Conservation (phyloP, 176 grass and related monocot species). For the Avena insularis region DNA sequence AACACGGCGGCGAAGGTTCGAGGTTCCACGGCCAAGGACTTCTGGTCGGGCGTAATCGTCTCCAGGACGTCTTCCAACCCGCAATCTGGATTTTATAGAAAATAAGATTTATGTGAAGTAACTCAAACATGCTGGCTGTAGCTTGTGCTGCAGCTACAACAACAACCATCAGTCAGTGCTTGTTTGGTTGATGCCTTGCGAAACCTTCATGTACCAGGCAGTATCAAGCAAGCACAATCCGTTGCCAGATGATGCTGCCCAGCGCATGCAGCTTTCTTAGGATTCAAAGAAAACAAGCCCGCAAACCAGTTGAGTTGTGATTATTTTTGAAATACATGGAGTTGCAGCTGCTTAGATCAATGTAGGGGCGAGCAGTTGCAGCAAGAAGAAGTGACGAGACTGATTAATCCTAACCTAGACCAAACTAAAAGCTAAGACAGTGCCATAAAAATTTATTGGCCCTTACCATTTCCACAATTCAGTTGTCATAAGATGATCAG, state of each 20-base stretch:
- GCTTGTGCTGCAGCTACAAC: background rate
- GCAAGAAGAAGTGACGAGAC: background rate
- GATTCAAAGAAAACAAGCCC: background rate
- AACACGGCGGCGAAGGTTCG: background rate
- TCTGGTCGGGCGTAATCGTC: background rate
- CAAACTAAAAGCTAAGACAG: constrained; percentile 6
- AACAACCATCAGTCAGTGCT: background rate
- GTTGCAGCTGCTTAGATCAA: background rate
- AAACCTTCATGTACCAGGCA: constrained; percentile 1
- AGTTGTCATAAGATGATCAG: background rate
- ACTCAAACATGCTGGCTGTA: background rate
- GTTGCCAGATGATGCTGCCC: background rate
- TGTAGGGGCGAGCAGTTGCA: background rate
- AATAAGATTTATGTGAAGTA: background rate
- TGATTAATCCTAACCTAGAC: background rate
- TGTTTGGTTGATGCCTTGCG: constrained; percentile 1
- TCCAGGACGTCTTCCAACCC: background rate
- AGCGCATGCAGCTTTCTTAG: background rate
- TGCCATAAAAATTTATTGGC: background rate
- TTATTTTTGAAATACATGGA: background rate
- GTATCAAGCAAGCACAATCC: background rate
- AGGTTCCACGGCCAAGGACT: background rate
- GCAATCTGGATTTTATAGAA: constrained; percentile 13
- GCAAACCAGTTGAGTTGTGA: background rate
- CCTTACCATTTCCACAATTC: constrained; percentile 10